Evolutionary conservation across 805 yeast genomes (phyloP).

Genomic region (Saccharomycopsis sp.): DNA sequence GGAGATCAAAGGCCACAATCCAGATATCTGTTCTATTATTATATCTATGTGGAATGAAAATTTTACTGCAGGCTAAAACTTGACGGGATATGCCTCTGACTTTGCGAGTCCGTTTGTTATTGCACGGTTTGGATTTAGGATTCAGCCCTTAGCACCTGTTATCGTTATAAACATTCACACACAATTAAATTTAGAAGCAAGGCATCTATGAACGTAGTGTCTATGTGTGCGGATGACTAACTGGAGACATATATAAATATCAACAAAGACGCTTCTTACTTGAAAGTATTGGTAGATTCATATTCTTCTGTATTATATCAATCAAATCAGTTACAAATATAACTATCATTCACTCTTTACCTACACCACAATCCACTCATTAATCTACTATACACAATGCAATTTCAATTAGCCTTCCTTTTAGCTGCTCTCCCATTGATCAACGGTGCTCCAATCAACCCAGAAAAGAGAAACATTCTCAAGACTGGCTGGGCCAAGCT

Average conservation of each 20-base stretch:
- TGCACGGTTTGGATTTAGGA: too few species aligned
- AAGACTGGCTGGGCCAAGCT: background rate
- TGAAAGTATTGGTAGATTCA: background rate
- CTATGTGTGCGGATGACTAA: background rate
- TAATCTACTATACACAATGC: background rate
- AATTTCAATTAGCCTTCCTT: background rate
- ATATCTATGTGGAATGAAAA: background rate
- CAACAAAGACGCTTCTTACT: background rate
- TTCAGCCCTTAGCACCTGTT: too few species aligned
- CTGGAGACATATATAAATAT: background rate
- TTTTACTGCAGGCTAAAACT: too few species aligned
- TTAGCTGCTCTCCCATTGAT: constrained; percentile 1
- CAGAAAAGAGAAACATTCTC: background rate
- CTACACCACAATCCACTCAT: background rate
- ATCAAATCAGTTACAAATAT: background rate
- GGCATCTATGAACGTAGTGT: background rate
- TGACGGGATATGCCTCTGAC: background rate
- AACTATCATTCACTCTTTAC: background rate
- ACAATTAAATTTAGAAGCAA: background rate
- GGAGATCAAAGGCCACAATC: background rate
- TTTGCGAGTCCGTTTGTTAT: too few species aligned
- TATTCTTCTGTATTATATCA: background rate
- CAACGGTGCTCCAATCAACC: background rate
- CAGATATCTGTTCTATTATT: background rate
- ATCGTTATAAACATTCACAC: too few species aligned